Percentiles rank a stretch among this genome's conserved stretches.
Evolutionary conservation across 2,329 filamentous ascomycete genomes (phyloP).

Genomic region (Lecanicillium sp.): DNA sequence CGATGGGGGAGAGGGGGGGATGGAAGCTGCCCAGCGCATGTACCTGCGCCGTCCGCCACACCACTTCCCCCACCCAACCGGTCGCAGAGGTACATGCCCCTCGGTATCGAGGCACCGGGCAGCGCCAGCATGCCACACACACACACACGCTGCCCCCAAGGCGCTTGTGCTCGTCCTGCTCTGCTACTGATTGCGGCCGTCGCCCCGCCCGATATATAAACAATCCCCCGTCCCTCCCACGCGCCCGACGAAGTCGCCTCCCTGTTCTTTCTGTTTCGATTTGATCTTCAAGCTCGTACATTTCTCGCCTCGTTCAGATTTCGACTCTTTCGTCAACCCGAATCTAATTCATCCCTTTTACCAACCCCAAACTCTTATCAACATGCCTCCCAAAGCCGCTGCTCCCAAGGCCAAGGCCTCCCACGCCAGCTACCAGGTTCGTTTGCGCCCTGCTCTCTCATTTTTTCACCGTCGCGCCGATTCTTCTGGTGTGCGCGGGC

Average conservation of each 20-base stretch:
- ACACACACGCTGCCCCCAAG: too few relatives aligned
- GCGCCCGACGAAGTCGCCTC: slow-evolving; percentile 41
- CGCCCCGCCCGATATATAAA: slow-evolving; percentile 55
- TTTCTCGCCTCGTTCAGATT: slow-evolving; percentile 16
- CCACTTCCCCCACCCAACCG: too few relatives aligned
- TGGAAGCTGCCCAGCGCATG: too few relatives aligned
- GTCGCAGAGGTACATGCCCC: too few relatives aligned
- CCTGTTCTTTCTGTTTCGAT: slow-evolving; percentile 27
- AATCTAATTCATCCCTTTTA: slow-evolving; percentile 12
- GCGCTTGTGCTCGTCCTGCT: slow-evolving; percentile 8
- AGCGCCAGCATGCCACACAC: too few relatives aligned
- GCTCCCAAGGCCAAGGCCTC: slow-evolving; percentile 39
- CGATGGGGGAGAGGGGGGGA: too few relatives aligned
- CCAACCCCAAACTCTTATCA: slow-evolving; percentile 18
- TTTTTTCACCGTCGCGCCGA: slow-evolving; percentile 1
- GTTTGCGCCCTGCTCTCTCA: slow-evolving; percentile 19
- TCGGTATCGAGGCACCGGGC: too few relatives aligned
- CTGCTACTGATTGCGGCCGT: slow-evolving; percentile 48
- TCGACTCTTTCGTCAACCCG: slow-evolving; percentile 17
- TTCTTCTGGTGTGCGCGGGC: slow-evolving; percentile 7
- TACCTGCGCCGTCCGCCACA: too few relatives aligned
- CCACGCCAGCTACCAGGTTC: slow-evolving; percentile 53
- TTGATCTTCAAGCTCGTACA: slow-evolving; percentile 12
- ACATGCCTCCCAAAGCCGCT: slow-evolving; percentile 49
- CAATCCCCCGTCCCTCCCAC: slow-evolving; percentile 41